Percentiles rank a stretch among this genome's conserved stretches.
phyloP scores from a whole-genome alignment of 441 rosid genomes.

The Omphalea diandra region DNA sequence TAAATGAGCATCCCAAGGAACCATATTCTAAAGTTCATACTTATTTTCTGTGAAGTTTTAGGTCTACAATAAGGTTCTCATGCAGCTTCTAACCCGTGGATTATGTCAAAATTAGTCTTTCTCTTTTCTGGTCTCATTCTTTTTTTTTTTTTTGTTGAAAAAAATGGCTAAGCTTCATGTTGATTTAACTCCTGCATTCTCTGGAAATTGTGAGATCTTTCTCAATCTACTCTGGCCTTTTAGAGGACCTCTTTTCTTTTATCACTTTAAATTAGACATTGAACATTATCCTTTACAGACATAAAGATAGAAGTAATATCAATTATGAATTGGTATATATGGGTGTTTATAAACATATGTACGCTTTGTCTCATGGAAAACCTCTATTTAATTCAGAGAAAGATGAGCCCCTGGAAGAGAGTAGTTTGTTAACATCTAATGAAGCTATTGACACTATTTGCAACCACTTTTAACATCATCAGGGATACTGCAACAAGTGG shows the following conservation, averaged over 20 bases:
- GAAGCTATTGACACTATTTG: conserved; percentile 86
- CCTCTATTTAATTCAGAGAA: conserved; percentile 29
- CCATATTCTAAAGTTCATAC: background rate
- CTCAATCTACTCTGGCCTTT: background rate
- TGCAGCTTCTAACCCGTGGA: background rate
- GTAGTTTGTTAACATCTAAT: conserved; percentile 46
- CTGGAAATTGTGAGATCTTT: background rate
- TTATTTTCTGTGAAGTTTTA: background rate
- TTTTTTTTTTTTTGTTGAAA: background rate
- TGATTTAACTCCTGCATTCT: background rate
- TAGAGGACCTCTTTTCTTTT: background rate
- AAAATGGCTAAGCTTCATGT: background rate
- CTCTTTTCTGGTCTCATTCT: background rate
- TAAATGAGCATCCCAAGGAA: background rate
- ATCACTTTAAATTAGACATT: background rate
- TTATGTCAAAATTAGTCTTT: background rate
- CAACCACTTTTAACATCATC: conserved; percentile 73
- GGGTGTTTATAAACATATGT: background rate
- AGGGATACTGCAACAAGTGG: conserved; percentile 59
- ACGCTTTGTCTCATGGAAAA: background rate
- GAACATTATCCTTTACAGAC: background rate
- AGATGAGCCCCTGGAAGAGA: conserved; percentile 47
- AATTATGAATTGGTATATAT: background rate
- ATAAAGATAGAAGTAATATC: background rate
- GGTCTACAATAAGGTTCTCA: background rate